Conservation (phyloP, 2,329 filamentous ascomycete genomes). For the Ilyonectria robusta region DNA sequence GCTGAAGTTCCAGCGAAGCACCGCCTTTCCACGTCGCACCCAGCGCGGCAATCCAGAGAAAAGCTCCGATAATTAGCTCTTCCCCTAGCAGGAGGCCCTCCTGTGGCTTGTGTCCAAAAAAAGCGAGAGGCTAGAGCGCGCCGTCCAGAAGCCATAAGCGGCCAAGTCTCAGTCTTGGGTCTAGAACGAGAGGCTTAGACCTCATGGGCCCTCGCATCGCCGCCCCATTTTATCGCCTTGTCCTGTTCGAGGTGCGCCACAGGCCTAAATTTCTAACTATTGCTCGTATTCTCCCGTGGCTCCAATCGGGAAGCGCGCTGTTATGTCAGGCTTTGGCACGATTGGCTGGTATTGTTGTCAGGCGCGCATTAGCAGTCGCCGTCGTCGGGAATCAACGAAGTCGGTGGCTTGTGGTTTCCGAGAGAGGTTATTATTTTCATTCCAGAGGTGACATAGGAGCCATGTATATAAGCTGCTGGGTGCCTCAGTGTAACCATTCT, state of each 20-base stretch:
- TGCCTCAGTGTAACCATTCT: background rate
- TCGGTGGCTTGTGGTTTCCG: background rate
- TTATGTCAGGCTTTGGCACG: background rate
- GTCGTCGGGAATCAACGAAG: background rate
- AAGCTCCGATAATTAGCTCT: background rate
- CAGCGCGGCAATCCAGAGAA: background rate
- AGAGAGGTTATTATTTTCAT: too few species aligned
- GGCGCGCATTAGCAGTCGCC: background rate
- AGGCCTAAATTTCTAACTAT: background rate
- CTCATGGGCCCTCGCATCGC: background rate
- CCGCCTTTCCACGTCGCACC: background rate
- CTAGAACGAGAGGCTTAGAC: background rate
- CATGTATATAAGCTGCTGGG: background rate
- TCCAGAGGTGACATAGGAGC: background rate
- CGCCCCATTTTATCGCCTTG: background rate
- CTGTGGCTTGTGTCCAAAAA: background rate
- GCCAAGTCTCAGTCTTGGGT: background rate
- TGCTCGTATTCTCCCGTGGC: background rate
- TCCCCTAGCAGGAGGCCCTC: background rate
- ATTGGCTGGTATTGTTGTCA: background rate
- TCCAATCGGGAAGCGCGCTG: background rate
- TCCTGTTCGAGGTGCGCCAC: background rate
- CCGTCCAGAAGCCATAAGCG: background rate
- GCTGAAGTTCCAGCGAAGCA: background rate
- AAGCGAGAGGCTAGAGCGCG: background rate